Evolutionary conservation across 306 rosid species (phyloP).

Genomic region (Ziziphus jujuba): DNA sequence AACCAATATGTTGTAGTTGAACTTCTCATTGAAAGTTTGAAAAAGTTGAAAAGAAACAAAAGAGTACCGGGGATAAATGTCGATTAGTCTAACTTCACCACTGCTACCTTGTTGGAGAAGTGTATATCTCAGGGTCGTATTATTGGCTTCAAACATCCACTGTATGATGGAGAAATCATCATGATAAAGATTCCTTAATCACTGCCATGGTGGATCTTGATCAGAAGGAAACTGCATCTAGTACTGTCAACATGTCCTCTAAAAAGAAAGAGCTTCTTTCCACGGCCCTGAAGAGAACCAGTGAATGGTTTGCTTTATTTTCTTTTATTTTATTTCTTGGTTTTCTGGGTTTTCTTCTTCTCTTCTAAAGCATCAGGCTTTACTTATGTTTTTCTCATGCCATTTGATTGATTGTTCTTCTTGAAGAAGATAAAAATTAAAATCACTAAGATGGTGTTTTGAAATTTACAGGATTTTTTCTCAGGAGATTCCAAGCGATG

Average conservation of each 20-base stretch:
- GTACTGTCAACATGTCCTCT: conserved; percentile 51
- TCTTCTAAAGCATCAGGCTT: conserved; percentile 2
- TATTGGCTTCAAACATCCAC: conserved; percentile 23
- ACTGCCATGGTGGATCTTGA: conserved; percentile 60
- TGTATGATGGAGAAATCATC: conserved; percentile 36
- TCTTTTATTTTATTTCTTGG: neutral
- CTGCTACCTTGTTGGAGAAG: conserved; percentile 7
- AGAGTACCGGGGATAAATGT: conserved; percentile 28
- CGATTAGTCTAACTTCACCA: conserved; percentile 6
- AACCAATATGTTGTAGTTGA: conserved; percentile 19
- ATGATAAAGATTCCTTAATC: conserved; percentile 31
- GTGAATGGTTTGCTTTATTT: conserved; percentile 90
- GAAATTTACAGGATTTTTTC: conserved; percentile 81
- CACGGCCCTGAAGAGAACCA: conserved; percentile 83
- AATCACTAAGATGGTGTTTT: conserved; percentile 13
- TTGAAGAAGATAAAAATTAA: neutral
- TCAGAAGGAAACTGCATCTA: conserved; percentile 36
- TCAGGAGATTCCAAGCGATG: conserved; percentile 95
- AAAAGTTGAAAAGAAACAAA: conserved; percentile 33
- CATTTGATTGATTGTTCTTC: conserved; percentile 10
- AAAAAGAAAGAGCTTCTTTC: conserved; percentile 85
- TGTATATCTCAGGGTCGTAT: conserved; percentile 25
- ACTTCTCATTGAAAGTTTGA: conserved; percentile 28
- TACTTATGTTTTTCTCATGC: neutral
- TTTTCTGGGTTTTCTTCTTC: neutral